These are phyloP conservation scores for Tetrastigma voinierianum DNA, from an alignment of 164 flowering plant species.

Conservation along the genomic window DNA sequence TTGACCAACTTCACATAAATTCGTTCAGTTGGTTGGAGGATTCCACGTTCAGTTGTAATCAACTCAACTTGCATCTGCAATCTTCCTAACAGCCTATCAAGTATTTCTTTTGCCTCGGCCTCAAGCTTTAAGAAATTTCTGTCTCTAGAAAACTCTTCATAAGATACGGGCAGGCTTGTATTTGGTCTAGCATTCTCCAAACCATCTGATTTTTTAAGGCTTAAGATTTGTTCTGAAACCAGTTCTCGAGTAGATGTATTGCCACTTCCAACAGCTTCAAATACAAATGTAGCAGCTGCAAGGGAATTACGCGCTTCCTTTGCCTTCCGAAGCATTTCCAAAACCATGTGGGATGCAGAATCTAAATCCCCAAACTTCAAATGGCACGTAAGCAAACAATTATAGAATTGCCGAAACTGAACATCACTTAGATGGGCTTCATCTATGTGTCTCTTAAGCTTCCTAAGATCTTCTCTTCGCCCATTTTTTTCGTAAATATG, in stretches of 20 bases:
- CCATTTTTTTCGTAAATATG: slow-evolving; percentile 93
- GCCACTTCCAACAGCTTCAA: slow-evolving; percentile 29
- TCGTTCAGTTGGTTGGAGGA: slow-evolving; percentile 83
- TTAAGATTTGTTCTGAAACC: slow-evolving; percentile 15
- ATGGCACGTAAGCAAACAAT: slow-evolving; percentile 83
- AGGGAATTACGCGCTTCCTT: slow-evolving; percentile 67
- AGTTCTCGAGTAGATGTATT: slow-evolving; percentile 14
- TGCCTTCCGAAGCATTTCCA: slow-evolving; percentile 82
- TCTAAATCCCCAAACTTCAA: slow-evolving; percentile 86
- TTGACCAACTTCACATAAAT: slow-evolving; percentile 73
- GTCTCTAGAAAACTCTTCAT: slow-evolving; percentile 59
- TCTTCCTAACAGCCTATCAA: slow-evolving; percentile 39
- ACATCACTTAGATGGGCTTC: slow-evolving; percentile 56
- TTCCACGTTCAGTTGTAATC: slow-evolving; percentile 63
- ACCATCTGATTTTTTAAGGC: slow-evolving; percentile 10
- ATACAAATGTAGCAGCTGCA: slow-evolving; percentile 47
- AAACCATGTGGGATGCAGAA: slow-evolving; percentile 76
- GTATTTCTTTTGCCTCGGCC: slow-evolving; percentile 53
- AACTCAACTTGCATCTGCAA: slow-evolving; percentile 61
- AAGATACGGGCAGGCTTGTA: slow-evolving; percentile 27
- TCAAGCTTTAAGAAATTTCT: slow-evolving; percentile 48
- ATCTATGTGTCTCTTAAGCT: slow-evolving; percentile 77
- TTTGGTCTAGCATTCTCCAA: slow-evolving; percentile 10
- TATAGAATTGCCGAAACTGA: slow-evolving; percentile 79
- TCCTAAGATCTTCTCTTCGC: slow-evolving; percentile 77